Evolutionary conservation across 176 grass and related monocot genomes (phyloP), one percentile per base, ranked within the genome.

Genomic region (Rhynchospora tenuis): DNA sequence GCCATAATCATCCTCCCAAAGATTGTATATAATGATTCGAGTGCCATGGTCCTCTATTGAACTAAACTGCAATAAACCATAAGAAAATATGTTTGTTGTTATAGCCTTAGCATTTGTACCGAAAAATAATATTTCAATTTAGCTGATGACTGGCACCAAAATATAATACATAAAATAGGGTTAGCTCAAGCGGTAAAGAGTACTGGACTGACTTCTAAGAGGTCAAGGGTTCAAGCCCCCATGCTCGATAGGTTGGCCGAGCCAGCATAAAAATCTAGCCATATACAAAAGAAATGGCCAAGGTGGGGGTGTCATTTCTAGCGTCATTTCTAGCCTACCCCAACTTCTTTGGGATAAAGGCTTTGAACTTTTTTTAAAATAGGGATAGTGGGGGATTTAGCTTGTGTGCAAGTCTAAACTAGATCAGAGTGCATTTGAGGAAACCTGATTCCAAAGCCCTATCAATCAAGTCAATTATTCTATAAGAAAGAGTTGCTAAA

Each of bases 1-100:
- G 50, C 93, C 96, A 86, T 95, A 84, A 57, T 99, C 96, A 78
- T 99, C 93, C 86, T 95, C 93, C 96, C 96, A 99, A 38, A 99
- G 88, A 92, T 99, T 99, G 80, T 93, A 99, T 86, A 99, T 99
- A 70, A 99, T 38, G 85, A 99, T 89, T 74, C 88, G 93, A 79
- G 93, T 99, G 50, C 96, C 96, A 31, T 93, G 91, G 14, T 95
- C 91, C 59, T 95, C 90, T 66, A 93, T 89, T 61, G 59, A 90
- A 72, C 83, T 88, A 88, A 95, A 99, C 96, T 99, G 89, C 83
- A 95, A 83, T 48, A 61, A 24, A 62, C 61, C 80, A 87, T 55
- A 85, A 45, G 58, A 81, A 88, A 82, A 84, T 72, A 51, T 42
- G 22, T 55, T 54, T 2, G 47, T 76, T 76, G 54, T 69, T 16